Base-by-base conservation (phyloP, 192 early-diverging fungal species). In the Mortierella antarctica region DNA sequence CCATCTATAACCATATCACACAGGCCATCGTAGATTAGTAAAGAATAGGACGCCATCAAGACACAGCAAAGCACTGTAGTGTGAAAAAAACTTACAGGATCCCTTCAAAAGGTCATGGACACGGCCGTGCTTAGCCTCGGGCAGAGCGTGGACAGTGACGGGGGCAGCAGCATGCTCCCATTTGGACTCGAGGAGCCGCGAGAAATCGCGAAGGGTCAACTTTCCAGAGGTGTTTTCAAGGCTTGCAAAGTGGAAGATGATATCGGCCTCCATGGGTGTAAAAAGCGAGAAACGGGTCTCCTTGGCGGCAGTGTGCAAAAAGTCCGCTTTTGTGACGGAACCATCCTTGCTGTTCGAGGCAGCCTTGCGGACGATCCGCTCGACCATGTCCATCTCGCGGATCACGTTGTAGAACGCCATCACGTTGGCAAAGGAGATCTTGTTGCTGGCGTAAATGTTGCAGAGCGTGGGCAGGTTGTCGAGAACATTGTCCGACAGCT, bases 191-290 rank as follows among this genome's bases (percentile, higher is more conserved):
- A 90, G 74, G 13, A 90, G 81, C 44, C 84, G 74, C 15, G 71
- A 79, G 67, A 90, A 90, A 71, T 90, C 89, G 9, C 73, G 70
- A 14, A 86, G 57, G 40, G 72, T 57, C 47, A 90, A 57, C 55
- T 83, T 84, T 72, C 86, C 87, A 9, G 83, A 81, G 21, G 83
- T 48, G 65, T 84, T 86, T 20, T 84, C 83, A 14, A 88, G 67
- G 39, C 87, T 83, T 60, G 91, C 91, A 71, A 93, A 87, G 66
- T 90, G 86, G 84, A 91, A 93, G 51, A 91, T 85, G 45, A 91
- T 89, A 72, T 93, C 89, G 53, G 90, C 88, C 75, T 93, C 92
- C 91, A 93, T 91, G 23, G 92, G 92, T 5, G 90, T 93, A 73
- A 91, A 88, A 11, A 87, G 42, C 9, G 89, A 86, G 77, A 88